A percentile compares a stretch with the other conserved stretches of the same genome.
phyloP scores from a whole-genome alignment of 2,329 filamentous ascomycete genomes.

The Colletotrichum caudatum region DNA sequence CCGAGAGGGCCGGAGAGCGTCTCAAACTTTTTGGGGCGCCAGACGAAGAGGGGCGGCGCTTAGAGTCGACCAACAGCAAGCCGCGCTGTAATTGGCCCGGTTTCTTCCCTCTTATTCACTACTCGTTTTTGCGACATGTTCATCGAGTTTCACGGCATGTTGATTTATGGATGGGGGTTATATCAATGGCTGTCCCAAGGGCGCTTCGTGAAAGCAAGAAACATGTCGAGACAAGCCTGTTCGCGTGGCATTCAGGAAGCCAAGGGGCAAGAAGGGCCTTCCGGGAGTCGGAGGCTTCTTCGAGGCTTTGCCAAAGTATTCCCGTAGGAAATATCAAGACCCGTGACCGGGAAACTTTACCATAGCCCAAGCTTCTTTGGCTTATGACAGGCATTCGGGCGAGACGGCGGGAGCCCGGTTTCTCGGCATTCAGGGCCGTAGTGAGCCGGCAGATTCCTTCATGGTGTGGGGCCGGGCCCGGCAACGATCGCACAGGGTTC shows the following conservation, averaged over 20 bases:
- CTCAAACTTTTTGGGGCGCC: slow-evolving; percentile 37
- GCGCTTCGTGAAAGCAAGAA: neutral
- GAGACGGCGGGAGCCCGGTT: neutral
- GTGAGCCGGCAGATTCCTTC: slow-evolving; percentile 11
- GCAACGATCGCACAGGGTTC: neutral
- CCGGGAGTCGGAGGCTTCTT: neutral
- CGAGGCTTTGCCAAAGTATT: slow-evolving; percentile 5
- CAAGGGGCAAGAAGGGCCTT: neutral
- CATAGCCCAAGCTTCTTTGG: neutral
- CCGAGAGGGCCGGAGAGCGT: slow-evolving; percentile 27
- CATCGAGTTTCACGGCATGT: neutral
- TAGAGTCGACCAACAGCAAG: slow-evolving; percentile 31
- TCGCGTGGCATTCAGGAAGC: neutral
- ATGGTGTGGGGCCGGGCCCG: slow-evolving; percentile 16
- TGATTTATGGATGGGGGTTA: too few relatives aligned
- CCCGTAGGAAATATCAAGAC: neutral
- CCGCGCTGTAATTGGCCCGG: slow-evolving; percentile 23
- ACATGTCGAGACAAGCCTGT: neutral
- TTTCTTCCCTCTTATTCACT: slow-evolving; percentile 10
- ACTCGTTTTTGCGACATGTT: neutral
- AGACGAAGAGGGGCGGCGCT: slow-evolving; percentile 41
- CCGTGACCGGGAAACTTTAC: too few relatives aligned
- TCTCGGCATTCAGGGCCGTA: neutral
- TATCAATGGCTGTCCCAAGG: neutral
- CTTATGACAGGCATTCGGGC: neutral